Evolutionary conservation across 306 rosid genomes (phyloP).

Genomic region (barrel medic (Medicago truncatula)): DNA sequence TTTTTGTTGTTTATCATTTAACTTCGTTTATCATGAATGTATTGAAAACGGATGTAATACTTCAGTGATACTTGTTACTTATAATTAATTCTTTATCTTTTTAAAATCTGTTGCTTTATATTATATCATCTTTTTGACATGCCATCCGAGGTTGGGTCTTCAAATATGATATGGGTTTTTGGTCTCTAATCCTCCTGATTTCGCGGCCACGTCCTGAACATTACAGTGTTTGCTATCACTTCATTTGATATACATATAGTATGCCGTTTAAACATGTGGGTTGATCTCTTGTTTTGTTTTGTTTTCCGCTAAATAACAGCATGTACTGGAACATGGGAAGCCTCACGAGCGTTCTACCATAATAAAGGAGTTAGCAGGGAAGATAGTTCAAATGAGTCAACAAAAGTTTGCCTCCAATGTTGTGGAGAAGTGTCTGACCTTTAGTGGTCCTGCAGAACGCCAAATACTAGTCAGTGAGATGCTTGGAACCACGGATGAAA

Average conservation of each 20-base stretch:
- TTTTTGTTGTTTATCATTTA: not conserved
- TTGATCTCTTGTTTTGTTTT: slow-evolving; percentile 24
- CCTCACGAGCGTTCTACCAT: slow-evolving; percentile 89
- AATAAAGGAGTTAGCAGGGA: slow-evolving; percentile 88
- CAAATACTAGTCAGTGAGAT: slow-evolving; percentile 84
- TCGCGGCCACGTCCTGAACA: not conserved
- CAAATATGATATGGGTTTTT: not conserved
- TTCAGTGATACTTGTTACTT: not conserved
- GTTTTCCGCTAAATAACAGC: slow-evolving; percentile 44
- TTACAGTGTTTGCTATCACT: not conserved
- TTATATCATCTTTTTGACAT: not conserved
- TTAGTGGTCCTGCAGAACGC: slow-evolving; percentile 87
- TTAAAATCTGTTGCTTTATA: not conserved
- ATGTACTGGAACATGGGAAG: slow-evolving; percentile 93
- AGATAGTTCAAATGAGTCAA: slow-evolving; percentile 60
- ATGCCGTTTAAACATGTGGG: not conserved
- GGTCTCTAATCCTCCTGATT: not conserved
- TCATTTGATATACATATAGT: not conserved
- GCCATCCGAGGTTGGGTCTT: not conserved
- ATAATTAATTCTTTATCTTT: not conserved
- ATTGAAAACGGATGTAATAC: not conserved
- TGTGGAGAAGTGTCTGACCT: slow-evolving; percentile 84
- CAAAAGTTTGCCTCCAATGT: slow-evolving; percentile 29
- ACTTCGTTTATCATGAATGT: not conserved
- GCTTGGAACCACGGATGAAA: slow-evolving; percentile 97